Base-by-base conservation (phyloP, 768 basidiomycete genomes). In the Mycena galopus region DNA sequence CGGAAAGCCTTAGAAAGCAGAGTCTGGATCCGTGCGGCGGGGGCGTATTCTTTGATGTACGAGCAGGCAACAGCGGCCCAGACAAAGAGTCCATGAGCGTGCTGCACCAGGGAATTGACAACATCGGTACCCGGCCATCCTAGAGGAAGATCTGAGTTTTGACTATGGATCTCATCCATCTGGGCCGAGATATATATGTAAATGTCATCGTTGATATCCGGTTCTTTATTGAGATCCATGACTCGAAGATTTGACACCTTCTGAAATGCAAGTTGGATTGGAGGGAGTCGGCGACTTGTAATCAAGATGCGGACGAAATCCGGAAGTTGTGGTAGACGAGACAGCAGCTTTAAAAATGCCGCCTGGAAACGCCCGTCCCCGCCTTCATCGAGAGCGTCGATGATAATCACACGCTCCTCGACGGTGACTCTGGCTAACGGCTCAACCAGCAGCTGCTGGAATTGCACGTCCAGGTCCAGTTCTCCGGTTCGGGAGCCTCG, bases 391-490 rank as follows among this genome's bases (percentile, higher is more conserved):
- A 69, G 67, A 60, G 67, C 67, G 27, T 69, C 67, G 21, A 69
- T 69, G 29, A 69, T 53, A 23, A 69, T 16, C 10, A 69, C 11
- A 10, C 29, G 51, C 16, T 50, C 33, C 1, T 30, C 10, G 5
- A 7, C 9, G 8, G 29, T 14, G n/a, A 69, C 3, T 2, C 21
- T 44, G 33, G 8, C 9, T 30, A 83, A 72, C 0, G 83, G 82
- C 17, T 82, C 78, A n/a, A 81, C 69, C 25, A 84, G 71, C 2
- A 84, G 75, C 51, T 80, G 78, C 47, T 77, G 77, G 72, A 84
- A 84, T 60, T 84, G 83, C 25, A 71, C 68, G 23, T 76, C 78
- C 37, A 82, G 65, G 0, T 78, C 75, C 10, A 78, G 73, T 44
- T 83, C 77, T 60, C 33, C 71, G 73, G 82, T 82, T 30, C 74